A percentile compares a stretch with the other conserved stretches of the same genome.
Evolutionary conservation across 1,139 yeast genomes (phyloP).

Genomic region (Lodderomyces pseudojiufengensis): DNA sequence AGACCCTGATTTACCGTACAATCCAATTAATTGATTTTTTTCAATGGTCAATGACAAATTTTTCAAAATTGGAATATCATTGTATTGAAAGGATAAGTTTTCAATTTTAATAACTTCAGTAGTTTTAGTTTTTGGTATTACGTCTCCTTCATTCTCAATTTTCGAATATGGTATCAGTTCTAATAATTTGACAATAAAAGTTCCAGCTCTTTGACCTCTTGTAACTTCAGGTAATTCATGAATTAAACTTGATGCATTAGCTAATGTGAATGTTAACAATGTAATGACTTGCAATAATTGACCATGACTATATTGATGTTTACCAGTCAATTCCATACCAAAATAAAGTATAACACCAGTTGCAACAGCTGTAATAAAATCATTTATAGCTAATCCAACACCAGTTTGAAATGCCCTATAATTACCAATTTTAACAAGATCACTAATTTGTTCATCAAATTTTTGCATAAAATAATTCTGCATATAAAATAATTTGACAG

Average conservation of each 20-base stretch:
- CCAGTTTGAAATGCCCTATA: conserved; percentile 56
- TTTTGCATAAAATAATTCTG: conserved; percentile 41
- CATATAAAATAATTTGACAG: conserved; percentile 58
- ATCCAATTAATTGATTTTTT: conserved; percentile 51
- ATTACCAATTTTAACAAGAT: conserved; percentile 31
- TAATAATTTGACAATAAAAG: conserved; percentile 47
- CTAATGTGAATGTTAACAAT: conserved; percentile 67
- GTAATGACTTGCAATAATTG: conserved; percentile 68
- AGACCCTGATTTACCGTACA: conserved; percentile 75
- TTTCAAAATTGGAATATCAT: conserved; percentile 26
- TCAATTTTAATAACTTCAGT: conserved; percentile 33
- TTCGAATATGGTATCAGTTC: conserved; percentile 25
- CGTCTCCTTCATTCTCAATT: conserved; percentile 28
- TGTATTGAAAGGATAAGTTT: conserved; percentile 49
- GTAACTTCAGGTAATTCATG: conserved; percentile 71
- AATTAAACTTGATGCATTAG: conserved; percentile 57
- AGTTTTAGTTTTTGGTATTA: conserved; percentile 14
- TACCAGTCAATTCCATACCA: conserved; percentile 67
- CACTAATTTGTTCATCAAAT: conserved; percentile 27
- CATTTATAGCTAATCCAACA: conserved; percentile 57
- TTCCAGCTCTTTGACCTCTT: conserved; percentile 72
- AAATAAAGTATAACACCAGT: conserved; percentile 72
- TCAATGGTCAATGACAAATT: conserved; percentile 38
- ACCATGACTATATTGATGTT: conserved; percentile 49
- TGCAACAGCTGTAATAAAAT: conserved; percentile 52